Evolutionary conservation across 768 basidiomycete species (phyloP), one percentile per base, ranked within the genome.

Genomic region (Tylopilus vinaceipallidus): DNA sequence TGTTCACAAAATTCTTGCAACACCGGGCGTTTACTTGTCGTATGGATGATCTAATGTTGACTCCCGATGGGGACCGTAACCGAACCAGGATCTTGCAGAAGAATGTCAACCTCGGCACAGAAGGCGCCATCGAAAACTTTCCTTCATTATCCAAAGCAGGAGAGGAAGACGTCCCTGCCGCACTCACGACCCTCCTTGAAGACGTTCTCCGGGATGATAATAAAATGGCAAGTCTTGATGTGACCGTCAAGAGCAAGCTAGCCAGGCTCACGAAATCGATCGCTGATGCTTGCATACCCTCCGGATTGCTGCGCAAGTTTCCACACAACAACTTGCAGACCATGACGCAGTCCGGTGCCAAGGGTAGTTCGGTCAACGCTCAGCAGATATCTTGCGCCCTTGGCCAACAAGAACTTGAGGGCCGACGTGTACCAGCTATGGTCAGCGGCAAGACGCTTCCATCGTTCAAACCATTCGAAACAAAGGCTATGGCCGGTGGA

Each of bases 251-350:
- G 74, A 84, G 79, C 51, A 89, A 85, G 62, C 75, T 93, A 49
- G 80, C 86, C 36, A 87, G 88, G 65, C 84, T 98, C 49, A 97
- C 93, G 17, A 86, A 91, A 43, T 84, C 90, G 13, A 90, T 98
- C 59, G 90, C 91, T 49, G 88, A 97, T 60, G 79, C 83, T 6
- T 88, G 88, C 63, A 81, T 98, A 59, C 97, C 95, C 12, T 75
- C 80, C 42, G 88, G 88, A 29, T 81, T 99, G 41, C 77, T 93
- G 58, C 91, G 95, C 60, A 84, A 88, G 54, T 99, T 99, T 75
- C 97, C 97, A 35, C 83, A 92, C 64, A 99, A 99, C 71, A 86
- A 98, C 81, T 98, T 98, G 97, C 95, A 98, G 68, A 84, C 88
- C 39, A 98, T 98, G 97, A 98, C 95, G 2, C 81, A 90, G 47